phyloP scores from a whole-genome alignment of 2,329 filamentous ascomycete species.

The Ceratocystis eucalypticola region DNA sequence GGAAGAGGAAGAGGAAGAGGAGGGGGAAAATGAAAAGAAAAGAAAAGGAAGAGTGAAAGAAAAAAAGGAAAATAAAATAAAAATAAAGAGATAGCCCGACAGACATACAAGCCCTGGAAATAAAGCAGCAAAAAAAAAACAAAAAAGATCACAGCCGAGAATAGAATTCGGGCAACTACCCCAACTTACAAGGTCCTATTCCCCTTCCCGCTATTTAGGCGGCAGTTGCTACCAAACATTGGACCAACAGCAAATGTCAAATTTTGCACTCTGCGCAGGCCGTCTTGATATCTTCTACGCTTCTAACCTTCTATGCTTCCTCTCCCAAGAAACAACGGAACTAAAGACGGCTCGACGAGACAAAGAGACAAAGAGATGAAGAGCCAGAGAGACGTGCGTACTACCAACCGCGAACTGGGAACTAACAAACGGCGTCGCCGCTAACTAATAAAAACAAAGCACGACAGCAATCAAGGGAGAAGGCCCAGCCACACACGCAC shows the following conservation, averaged over 20 bases:
- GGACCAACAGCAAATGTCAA: neutral
- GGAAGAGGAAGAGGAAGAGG: conserved; percentile 3
- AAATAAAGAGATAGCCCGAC: neutral
- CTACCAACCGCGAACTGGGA: too few relatives aligned
- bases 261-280: too few relatives aligned
- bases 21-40: neutral
- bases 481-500: too few relatives aligned
- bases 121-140: neutral
- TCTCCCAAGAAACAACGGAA: too few relatives aligned
- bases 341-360: too few relatives aligned
- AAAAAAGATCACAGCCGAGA: neutral
- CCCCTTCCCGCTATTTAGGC: neutral
- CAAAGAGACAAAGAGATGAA: too few relatives aligned
- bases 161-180: neutral
- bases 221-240: neutral
- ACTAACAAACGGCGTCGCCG: neutral
- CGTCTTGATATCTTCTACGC: too few relatives aligned
- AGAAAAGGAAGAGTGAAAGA: neutral
- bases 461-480: neutral
- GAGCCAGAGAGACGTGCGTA: too few relatives aligned
- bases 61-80: neutral
- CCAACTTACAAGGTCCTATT: neutral
- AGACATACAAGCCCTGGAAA: neutral
- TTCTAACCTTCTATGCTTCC: too few relatives aligned
- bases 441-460: neutral